A percentile compares a stretch with the other conserved stretches of the same genome.
Evolutionary conservation across 371 early-diverging fungal genomes (phyloP).

Genomic region (Mucor indicus): DNA sequence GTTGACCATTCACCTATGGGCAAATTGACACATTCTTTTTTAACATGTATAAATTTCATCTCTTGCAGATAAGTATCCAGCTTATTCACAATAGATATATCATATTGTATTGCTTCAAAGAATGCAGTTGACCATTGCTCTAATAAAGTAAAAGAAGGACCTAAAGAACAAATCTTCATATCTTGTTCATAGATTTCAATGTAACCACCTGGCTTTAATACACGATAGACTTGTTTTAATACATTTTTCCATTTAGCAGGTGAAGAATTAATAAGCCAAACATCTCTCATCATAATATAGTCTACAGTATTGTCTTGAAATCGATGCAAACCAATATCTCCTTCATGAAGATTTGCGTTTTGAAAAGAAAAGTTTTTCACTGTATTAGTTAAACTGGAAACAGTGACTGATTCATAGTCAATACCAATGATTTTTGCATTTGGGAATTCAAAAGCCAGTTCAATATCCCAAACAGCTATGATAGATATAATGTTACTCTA

Average conservation of each 20-base stretch:
- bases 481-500: no score
- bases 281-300: conserved; percentile 29
- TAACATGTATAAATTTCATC: conserved; percentile 2
- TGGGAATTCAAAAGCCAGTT: conserved; percentile 36
- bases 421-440: conserved; percentile 26
- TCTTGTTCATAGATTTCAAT: conserved; percentile 18
- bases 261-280: conserved; percentile 25
- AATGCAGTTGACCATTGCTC: conserved; percentile 5
- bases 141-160: conserved; percentile 1
- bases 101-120: conserved; percentile 6
- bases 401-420: conserved; percentile 16
- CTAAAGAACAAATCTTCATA: conserved; percentile 7
- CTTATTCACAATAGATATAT: not conserved
- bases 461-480: conserved; percentile 34
- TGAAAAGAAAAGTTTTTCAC: conserved; percentile 22
- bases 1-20: conserved; percentile 25
- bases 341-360: conserved; percentile 13
- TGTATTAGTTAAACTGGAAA: conserved; percentile 3
- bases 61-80: conserved; percentile 3
- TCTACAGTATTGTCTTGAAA: conserved; percentile 23
- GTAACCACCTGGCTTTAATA: conserved; percentile 27
- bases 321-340: conserved; percentile 21
- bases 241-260: conserved; percentile 22
- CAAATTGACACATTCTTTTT: conserved; percentile 1
- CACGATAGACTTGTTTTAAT: conserved; percentile 23